Base-by-base conservation (phyloP, 768 basidiomycete genomes). In the Naganishia randhawae region DNA sequence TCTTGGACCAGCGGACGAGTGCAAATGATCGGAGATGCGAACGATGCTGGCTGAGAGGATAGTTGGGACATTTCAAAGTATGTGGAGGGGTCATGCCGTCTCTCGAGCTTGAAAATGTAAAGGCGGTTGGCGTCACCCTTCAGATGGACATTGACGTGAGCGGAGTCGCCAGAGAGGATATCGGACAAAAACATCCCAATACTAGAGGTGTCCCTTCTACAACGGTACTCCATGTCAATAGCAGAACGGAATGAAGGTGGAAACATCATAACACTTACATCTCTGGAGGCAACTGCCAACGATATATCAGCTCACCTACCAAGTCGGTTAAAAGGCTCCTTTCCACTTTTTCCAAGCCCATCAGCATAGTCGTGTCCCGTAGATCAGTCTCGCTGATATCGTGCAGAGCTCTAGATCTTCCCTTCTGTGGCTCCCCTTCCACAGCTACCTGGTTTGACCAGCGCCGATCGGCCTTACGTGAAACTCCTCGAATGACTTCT, bases 1-100 rank as follows among this genome's bases (percentile, higher is more conserved):
- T 96, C 93, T 76, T 83, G 83, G 16, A 91, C 82, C 16, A 82
- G 80, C 8, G 80, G 80, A 22, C 92, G 85, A 3, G 88, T 89
- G 1, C 86, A 85, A 22, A 84, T 82, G 42, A 92, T 78, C 3
- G 89, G 81, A 0, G 84, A 81, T 0, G 85, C 83, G 1, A 87
- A 85, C 0, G 50, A 22, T 22, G 65, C 69, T 8, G 41, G 50
- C 25, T 62, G 22, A 0, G 42, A 50, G 22, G 19, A 19, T 4
- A 42, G n/a, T 25, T 51, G 29, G 19, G 50, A 32, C 32, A 45
- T 29, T 25, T 42, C 14, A 19, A 50, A 62, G 29, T 22, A 17
- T 0, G 45, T 19, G 9, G 50, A 19, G 51, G 42, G 27, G 32
- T 22, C 27, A 22, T 50, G 29, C n/a, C 10, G 22, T 48, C 31